Evolutionary conservation across 495 filamentous ascomycete genomes (phyloP).

Genomic region (Penicillium egyptiacum): DNA sequence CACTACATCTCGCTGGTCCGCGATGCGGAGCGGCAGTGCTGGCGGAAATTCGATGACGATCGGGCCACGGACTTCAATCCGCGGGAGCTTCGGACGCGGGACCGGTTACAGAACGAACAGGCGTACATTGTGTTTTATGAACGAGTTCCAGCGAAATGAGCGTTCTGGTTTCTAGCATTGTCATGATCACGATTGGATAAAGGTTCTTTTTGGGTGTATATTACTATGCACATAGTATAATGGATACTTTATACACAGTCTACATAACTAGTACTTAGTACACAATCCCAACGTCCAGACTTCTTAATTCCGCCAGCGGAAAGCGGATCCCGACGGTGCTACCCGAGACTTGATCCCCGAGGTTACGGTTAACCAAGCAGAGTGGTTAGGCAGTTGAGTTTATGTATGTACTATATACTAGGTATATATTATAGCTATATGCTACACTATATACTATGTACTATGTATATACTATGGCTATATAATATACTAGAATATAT

Average conservation of each 20-base stretch:
- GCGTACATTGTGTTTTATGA: constrained; percentile 71
- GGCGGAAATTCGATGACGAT: constrained; percentile 68
- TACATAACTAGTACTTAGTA: not conserved
- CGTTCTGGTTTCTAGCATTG: constrained; percentile 18
- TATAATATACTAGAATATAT: too few relatives aligned
- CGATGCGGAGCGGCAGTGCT: constrained; percentile 59
- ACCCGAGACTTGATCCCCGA: constrained; percentile 23
- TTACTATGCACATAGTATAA: constrained; percentile 11
- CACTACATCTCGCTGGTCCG: constrained; percentile 69
- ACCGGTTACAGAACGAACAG: constrained; percentile 59
- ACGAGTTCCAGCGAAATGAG: constrained; percentile 53
- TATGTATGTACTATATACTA: not conserved
- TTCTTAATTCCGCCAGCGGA: constrained; percentile 13
- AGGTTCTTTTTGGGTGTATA: constrained; percentile 11
- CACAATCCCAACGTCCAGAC: too few relatives aligned
- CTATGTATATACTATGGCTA: too few relatives aligned
- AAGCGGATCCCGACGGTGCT: constrained; percentile 21
- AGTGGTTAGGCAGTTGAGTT: constrained; percentile 9
- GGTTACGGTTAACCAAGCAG: constrained; percentile 26
- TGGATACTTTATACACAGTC: not conserved
- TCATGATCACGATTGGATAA: constrained; percentile 14
- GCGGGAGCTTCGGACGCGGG: constrained; percentile 43
- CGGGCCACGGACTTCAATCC: constrained; percentile 59
- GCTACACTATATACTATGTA: too few relatives aligned
- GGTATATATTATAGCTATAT: not conserved